phyloP scores from a whole-genome alignment of 305 asterid genomes.

The Fraxinus sp. region DNA sequence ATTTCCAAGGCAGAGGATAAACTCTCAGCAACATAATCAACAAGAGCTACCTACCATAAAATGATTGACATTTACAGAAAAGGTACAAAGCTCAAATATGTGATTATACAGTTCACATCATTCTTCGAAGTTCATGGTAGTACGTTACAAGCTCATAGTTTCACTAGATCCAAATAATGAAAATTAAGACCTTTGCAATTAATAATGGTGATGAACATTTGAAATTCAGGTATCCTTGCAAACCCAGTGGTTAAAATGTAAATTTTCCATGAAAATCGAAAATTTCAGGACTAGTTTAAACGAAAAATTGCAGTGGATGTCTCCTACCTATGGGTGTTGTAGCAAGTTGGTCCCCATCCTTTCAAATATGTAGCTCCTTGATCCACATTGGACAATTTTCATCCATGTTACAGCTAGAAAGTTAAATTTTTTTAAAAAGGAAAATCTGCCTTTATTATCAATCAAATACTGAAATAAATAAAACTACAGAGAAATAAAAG shows the following conservation, averaged over 20 bases:
- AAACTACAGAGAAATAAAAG: neutral
- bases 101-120: neutral
- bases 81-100: neutral
- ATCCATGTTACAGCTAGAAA: neutral
- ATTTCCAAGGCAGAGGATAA: neutral
- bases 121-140: neutral
- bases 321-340: neutral
- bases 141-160: neutral
- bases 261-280: neutral
- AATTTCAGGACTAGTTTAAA: neutral
- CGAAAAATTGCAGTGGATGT: neutral
- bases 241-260: neutral
- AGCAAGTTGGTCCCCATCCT: neutral
- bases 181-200: neutral
- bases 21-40: neutral
- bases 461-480: neutral
- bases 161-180: constrained; percentile 4
- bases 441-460: neutral
- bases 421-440: neutral
- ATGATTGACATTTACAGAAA: neutral
- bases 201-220: neutral
- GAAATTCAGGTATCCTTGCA: neutral
- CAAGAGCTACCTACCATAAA: neutral
- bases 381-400: neutral
- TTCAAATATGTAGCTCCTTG: neutral